Base-by-base conservation (phyloP, 257 asterid genomes). In the Handroanthus guayacan region DNA sequence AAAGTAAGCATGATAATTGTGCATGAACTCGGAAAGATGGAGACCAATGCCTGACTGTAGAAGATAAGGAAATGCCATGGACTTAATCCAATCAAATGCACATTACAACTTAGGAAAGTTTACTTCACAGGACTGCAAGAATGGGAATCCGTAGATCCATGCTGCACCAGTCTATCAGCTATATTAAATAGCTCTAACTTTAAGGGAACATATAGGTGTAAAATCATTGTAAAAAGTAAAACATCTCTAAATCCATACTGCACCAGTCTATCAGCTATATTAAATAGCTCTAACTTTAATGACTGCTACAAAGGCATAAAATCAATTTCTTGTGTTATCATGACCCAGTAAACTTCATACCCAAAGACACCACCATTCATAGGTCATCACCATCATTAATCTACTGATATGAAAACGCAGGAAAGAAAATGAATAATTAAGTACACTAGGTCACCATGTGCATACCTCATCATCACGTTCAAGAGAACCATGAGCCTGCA, bases 391-490 rank as follows among this genome's bases (percentile, higher is more conserved):
- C 70, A 38, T 38, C 50, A 34, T 31, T 71, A 41, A 56, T 43
- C 80, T 71, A 36, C 43, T 71, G 39, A 64, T 16, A 36, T 4
- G 31, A 69, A 78, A 43, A 75, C 25, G 65, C 51, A 48, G 65
- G 64, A 48, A 69, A 69, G 34, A 54, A 18, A 41, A 69, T 18
- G 16, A 70, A 25, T 17, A 52, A 80, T 65, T 62, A 75, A 70
- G 57, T 60, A 50, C 50, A 47, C 52, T n/a, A 38, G 51, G 16
- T 44, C 41, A n/a, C 39, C 75, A 62, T 56, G 73, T 20, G 58
- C 77, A 65, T 80, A 92, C 97, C 96, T 88, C 96, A 85, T 90
- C 95, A 85, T 85, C 95, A 55, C 88, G 88, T 77, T 92, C 94
- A 60, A 82, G 84, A 20, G 97, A 86, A 66, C 90, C 92, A 34